Evolutionary conservation across 371 early-diverging fungal species (phyloP).

Genomic region (Mortierella sp.): DNA sequence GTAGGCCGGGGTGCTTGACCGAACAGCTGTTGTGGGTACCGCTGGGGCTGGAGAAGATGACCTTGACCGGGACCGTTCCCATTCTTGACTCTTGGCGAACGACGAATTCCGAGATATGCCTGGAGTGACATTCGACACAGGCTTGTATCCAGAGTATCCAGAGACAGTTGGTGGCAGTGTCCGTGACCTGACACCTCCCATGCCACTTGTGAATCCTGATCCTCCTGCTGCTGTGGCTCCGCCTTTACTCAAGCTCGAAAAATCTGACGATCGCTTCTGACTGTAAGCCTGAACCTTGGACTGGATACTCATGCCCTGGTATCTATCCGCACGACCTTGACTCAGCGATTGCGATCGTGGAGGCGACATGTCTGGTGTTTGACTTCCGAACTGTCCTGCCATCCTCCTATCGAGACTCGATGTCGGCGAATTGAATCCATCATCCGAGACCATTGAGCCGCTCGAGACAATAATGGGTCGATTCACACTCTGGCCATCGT

Average conservation of each 20-base stretch:
- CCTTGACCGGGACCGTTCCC: background rate
- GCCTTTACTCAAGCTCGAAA: slow-evolving; percentile 23
- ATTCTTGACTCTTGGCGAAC: slow-evolving; percentile 9
- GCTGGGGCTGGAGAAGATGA: slow-evolving; percentile 19
- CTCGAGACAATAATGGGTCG: slow-evolving; percentile 15
- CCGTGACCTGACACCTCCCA: slow-evolving; percentile 16
- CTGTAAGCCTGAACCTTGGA: slow-evolving; percentile 26
- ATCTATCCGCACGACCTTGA: background rate
- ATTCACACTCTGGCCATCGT: background rate
- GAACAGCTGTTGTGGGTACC: background rate
- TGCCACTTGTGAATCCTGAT: background rate
- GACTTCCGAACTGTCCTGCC: slow-evolving; percentile 13
- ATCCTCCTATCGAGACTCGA: slow-evolving; percentile 39
- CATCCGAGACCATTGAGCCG: slow-evolving; percentile 32
- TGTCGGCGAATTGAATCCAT: slow-evolving; percentile 37
- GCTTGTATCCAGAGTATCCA: slow-evolving; percentile 30
- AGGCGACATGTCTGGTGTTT: slow-evolving; percentile 21
- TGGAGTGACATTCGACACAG: background rate
- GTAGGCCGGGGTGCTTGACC: background rate
- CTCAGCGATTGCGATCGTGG: slow-evolving; percentile 18
- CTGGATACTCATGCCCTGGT: slow-evolving; percentile 18
- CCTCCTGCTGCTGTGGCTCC: background rate
- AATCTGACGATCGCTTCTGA: slow-evolving; percentile 36
- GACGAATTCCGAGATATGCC: slow-evolving; percentile 1
- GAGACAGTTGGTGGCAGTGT: slow-evolving; percentile 17